phyloP scores from a whole-genome alignment of 2,329 filamentous ascomycete species.

The Passalora sequoiae region DNA sequence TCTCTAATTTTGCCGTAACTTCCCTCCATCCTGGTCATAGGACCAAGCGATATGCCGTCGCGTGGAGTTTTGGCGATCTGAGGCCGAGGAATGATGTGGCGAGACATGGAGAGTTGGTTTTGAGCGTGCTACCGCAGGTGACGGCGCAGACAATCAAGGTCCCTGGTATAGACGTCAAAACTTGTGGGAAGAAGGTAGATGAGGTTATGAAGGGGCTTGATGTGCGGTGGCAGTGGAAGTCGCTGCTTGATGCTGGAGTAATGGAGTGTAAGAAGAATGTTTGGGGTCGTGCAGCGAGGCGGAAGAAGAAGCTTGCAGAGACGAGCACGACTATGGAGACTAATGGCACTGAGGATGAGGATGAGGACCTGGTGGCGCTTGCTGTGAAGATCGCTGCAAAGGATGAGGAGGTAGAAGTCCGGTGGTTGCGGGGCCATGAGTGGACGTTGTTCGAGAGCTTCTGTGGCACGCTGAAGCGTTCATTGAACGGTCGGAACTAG shows the following conservation, averaged over 20 bases:
- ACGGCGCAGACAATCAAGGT: constrained; percentile 46
- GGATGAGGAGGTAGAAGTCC: constrained; percentile 42
- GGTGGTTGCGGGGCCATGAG: constrained; percentile 74
- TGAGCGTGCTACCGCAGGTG: constrained; percentile 39
- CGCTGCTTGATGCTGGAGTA: constrained; percentile 49
- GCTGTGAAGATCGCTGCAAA: constrained; percentile 39
- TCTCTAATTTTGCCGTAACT: constrained; percentile 77
- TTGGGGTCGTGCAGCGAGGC: constrained; percentile 69
- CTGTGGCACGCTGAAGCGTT: constrained; percentile 66
- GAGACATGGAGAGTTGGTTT: constrained; percentile 28
- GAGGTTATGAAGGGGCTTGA: constrained; percentile 53
- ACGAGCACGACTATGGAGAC: constrained; percentile 10
- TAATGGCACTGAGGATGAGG: constrained; percentile 24
- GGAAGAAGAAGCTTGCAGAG: constrained; percentile 46
- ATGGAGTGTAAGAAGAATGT: constrained; percentile 66
- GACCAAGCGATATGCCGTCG: constrained; percentile 81
- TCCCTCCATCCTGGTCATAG: constrained; percentile 71
- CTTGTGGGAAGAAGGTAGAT: constrained; percentile 38
- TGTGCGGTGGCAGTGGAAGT: constrained; percentile 62
- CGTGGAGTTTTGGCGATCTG: constrained; percentile 71
- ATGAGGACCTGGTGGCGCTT: constrained; percentile 35
- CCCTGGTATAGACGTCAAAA: constrained; percentile 26
- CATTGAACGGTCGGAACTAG: constrained; percentile 12
- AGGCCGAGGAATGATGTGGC: constrained; percentile 52
- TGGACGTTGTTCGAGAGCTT: constrained; percentile 79